Base-by-base conservation (phyloP, 805 yeast genomes). In the Yarrowia yakushimensis region DNA sequence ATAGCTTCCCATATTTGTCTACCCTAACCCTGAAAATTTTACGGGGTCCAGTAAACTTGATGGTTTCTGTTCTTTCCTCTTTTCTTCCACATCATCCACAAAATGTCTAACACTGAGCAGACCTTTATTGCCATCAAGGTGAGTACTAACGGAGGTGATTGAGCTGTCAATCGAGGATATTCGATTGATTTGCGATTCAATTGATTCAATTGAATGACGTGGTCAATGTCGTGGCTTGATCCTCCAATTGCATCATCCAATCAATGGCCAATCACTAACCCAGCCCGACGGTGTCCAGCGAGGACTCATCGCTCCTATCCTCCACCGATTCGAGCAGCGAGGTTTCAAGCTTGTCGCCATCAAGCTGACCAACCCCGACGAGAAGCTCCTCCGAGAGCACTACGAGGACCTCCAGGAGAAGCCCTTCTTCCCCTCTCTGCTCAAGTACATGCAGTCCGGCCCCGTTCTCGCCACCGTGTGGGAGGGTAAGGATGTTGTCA, bases 401-500 rank as follows among this genome's bases (percentile, higher is more conserved):
- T 94, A 96, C 84, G 87, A 86, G 67, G 99, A 94, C 82, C 88
- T 94, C 79, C 92, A 88, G 78, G 79, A 84, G 74, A 94, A 94
- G 85, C 96, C 98, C 74, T 94, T 94, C 85, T 94, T 92, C 93
- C 97, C 98, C 77, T 89, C 96, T 68, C 85, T 94, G 79, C 84
- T 90, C 76, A 82, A 90, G 69, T 92, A 92, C 90, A 96, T 94
- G 99, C 82, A 84, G 77, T 90, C 97, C 70, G 99, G 99, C 73
- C 99, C 99, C 77, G 88, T 94, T 72, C 85, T 93, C 73, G 99
- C 99, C 73, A 94, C 97, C 77, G 97, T 92, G 73, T 94, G 99
- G 99, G 98, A 94, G 82, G 99, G 99, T 81, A 94, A 92, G 84
- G 97, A 94, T 76, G 99, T 86, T 78, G 99, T 94, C 79, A 92